These are phyloP conservation scores for Lentithecium fluviatile DNA, from an alignment of 495 filamentous ascomycete species.

Conservation along the genomic window DNA sequence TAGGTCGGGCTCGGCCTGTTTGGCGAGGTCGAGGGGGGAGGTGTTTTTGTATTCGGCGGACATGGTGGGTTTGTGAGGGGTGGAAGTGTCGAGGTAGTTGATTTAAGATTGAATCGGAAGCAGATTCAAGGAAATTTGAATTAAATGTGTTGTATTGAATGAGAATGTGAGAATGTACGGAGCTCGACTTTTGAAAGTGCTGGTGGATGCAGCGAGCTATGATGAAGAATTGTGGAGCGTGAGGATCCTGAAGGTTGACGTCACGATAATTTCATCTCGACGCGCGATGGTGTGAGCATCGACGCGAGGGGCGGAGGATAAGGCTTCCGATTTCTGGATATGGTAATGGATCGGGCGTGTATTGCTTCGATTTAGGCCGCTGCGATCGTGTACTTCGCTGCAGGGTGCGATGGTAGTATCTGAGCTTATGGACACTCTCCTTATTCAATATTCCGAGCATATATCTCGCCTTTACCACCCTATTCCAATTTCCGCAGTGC, in stretches of 20 bases:
- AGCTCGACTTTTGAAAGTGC: not conserved
- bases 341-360: too few species aligned
- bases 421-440: too few species aligned
- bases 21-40: conserved; percentile 43
- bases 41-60: conserved; percentile 38
- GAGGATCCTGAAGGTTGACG: not conserved
- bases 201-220: not conserved
- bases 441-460: too few species aligned
- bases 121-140: not conserved
- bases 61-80: conserved; percentile 19
- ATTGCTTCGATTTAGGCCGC: too few species aligned
- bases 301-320: too few species aligned
- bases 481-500: too few species aligned
- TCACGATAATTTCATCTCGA: not conserved
- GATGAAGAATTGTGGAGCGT: not conserved
- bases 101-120: not conserved
- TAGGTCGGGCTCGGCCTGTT: conserved; percentile 54
- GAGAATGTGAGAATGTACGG: not conserved
- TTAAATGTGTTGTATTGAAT: not conserved
- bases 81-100: not conserved
- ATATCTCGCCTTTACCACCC: too few species aligned
- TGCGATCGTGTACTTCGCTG: too few species aligned
- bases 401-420: too few species aligned
- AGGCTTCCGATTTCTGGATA: too few species aligned
- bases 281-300: too few species aligned